Conservation (phyloP, 768 basidiomycete genomes). For the Kwoniella sp. region DNA sequence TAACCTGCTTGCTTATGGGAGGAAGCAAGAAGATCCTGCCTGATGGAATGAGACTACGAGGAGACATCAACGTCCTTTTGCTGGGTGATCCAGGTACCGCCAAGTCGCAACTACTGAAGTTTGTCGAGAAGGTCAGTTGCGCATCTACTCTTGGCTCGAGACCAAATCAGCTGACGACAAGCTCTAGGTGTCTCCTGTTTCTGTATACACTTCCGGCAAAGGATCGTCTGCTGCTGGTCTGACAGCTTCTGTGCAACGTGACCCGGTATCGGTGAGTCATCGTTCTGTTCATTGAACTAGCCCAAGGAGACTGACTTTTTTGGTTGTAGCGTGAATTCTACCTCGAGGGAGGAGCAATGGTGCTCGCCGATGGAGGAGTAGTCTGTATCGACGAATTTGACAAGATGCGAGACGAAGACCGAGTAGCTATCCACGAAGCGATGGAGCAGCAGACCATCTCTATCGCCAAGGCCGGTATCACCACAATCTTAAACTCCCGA, state of each 20-base stretch:
- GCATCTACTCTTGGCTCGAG: not conserved
- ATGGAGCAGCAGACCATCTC: slow-evolving; percentile 99
- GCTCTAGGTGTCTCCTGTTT: slow-evolving; percentile 85
- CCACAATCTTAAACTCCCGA: slow-evolving; percentile 91
- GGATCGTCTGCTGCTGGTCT: slow-evolving; percentile 98
- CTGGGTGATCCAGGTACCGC: slow-evolving; percentile 98
- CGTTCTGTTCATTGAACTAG: not conserved
- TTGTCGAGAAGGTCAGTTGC: slow-evolving; percentile 83
- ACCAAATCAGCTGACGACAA: slow-evolving; percentile 7
- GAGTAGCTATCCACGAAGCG: slow-evolving; percentile 98
- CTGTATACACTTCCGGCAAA: slow-evolving; percentile 98
- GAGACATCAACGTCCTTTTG: slow-evolving; percentile 95
- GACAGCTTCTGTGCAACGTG: slow-evolving; percentile 95
- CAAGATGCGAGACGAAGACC: slow-evolving; percentile 99
- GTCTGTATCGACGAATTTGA: slow-evolving; percentile 99
- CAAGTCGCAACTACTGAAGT: slow-evolving; percentile 95
- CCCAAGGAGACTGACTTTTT: not conserved
- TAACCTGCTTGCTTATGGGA: slow-evolving; percentile 92
- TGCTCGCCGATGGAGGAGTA: slow-evolving; percentile 94
- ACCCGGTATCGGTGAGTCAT: slow-evolving; percentile 77
- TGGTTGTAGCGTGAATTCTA: slow-evolving; percentile 85
- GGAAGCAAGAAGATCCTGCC: slow-evolving; percentile 96
- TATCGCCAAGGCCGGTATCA: slow-evolving; percentile 98
- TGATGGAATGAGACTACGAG: slow-evolving; percentile 93
- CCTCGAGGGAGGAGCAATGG: slow-evolving; percentile 99